A percentile compares a stretch with the other conserved stretches of the same genome.
Evolutionary conservation across 164 flowering plant species (phyloP).

Genomic region (Tetrastigma voinierianum): DNA sequence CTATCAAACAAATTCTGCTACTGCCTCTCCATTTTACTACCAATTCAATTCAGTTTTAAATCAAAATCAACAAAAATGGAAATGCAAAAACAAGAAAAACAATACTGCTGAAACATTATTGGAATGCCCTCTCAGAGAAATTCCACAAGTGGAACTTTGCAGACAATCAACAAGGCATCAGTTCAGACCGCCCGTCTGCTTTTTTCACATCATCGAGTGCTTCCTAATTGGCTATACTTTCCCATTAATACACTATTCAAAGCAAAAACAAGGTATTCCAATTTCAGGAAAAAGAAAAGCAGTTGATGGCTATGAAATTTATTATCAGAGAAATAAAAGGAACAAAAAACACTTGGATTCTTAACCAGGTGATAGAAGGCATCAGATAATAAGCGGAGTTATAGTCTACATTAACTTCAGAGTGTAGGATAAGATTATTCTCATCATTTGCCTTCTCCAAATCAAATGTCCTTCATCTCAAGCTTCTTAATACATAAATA

Average conservation of each 20-base stretch:
- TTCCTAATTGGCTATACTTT: neutral
- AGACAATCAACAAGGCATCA: constrained; percentile 89
- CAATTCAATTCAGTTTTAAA: too few species aligned
- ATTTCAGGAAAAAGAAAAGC: too few species aligned
- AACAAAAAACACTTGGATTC: neutral
- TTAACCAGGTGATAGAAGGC: neutral
- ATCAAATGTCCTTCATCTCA: neutral
- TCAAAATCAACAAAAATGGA: neutral
- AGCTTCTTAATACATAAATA: neutral
- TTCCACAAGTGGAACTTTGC: constrained; percentile 42
- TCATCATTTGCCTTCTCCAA: constrained; percentile 30
- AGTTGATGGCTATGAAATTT: too few species aligned
- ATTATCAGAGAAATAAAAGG: neutral
- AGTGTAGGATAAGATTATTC: constrained; percentile 28
- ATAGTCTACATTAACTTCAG: constrained; percentile 31
- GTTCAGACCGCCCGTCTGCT: constrained; percentile 98
- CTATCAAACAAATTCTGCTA: neutral
- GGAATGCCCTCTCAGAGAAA: constrained; percentile 37
- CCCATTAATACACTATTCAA: too few species aligned
- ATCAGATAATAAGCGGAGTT: constrained; percentile 33
- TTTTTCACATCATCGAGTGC: constrained; percentile 52
- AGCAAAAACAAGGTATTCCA: too few species aligned
- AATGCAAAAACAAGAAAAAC: neutral
- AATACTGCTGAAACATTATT: neutral
- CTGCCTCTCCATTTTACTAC: too few species aligned